Base-by-base conservation (phyloP, 2,329 filamentous ascomycete genomes). In the Lasiodiplodia theobromae region DNA sequence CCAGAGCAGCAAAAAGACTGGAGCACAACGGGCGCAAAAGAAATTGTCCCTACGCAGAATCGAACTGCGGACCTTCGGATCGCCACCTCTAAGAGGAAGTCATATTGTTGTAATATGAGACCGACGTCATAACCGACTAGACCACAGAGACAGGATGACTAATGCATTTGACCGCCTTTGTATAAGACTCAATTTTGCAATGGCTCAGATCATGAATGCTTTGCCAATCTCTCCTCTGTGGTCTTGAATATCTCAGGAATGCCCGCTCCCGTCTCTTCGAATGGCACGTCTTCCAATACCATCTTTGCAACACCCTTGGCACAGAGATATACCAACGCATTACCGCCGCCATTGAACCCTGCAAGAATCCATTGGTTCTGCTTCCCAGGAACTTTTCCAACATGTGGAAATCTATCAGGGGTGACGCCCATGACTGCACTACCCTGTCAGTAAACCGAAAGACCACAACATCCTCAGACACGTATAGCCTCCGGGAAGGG, bases 241-340 rank as follows among this genome's bases (percentile, higher is more conserved):
- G 78, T 75, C 69, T 80, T 73, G 53, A 79, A 82, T 1, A 81
- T 63, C 0, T 69, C 71, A 11, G 82, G 80, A 12, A 84, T 69
- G 0, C 78, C 79, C 12, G 79, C 78, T 7, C 16, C 58, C 3
- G 58, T 44, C 14, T 78, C 72, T 49, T 77, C 75, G 67, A 81
- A 83, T 0, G 69, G 56, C 1, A 62, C 47, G 1, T 71, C 75
- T 1, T 76, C 70, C 5, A 73, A 25, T 0, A 84, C 70, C 82
- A 86, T 84, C 23, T 74, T 69, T 2, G 78, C 81, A 7, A 85
- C 47, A 0, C 77, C 82, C 69, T 81, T 80, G 3, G 78, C 79
- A 4, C 77, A 73, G 0, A 54, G 49, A n/a, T 71, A 72, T 2
- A 72, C 68, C 34, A 71, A 67, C 14, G 70, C 71, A 66, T 71